phyloP scores from a whole-genome alignment of 345 rosid species.

The Excoecaria cochinchinensis region DNA sequence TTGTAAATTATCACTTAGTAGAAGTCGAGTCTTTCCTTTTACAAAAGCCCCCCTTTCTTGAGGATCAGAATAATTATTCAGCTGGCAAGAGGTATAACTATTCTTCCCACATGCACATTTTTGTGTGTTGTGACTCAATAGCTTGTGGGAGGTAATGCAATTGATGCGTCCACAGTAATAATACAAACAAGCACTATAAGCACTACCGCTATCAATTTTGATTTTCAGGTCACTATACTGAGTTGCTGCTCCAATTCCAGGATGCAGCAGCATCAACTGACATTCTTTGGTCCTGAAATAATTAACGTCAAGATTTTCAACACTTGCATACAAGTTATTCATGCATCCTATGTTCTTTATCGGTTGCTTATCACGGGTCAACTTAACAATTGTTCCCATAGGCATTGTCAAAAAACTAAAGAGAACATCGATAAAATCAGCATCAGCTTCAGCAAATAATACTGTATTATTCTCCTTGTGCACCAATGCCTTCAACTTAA shows the following conservation, averaged over 20 bases:
- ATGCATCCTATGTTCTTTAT: no score
- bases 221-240: slow-evolving; percentile 23
- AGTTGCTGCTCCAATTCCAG: slow-evolving; percentile 15
- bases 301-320: slow-evolving; percentile 10
- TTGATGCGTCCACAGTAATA: neutral
- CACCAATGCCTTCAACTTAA: slow-evolving; percentile 23
- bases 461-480: slow-evolving; percentile 25
- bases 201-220: neutral
- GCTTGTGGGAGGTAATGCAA: neutral
- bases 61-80: no score
- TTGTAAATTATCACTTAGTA: slow-evolving; percentile 20
- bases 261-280: slow-evolving; percentile 24
- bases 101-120: no score
- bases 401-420: slow-evolving; percentile 3
- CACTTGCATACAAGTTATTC: no score
- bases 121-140: slow-evolving; percentile 10
- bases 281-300: slow-evolving; percentile 17
- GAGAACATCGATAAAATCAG: slow-evolving; percentile 26
- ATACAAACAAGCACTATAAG: neutral
- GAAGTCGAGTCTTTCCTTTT: neutral
- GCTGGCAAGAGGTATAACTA: no score
- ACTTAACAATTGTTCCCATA: no score
- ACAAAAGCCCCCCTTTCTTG: slow-evolving; percentile 15
- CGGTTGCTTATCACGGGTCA: no score
- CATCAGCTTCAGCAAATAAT: slow-evolving; percentile 18